Conservation (phyloP, 352 stramenopile species). For the Globisporangium spinosum region DNA sequence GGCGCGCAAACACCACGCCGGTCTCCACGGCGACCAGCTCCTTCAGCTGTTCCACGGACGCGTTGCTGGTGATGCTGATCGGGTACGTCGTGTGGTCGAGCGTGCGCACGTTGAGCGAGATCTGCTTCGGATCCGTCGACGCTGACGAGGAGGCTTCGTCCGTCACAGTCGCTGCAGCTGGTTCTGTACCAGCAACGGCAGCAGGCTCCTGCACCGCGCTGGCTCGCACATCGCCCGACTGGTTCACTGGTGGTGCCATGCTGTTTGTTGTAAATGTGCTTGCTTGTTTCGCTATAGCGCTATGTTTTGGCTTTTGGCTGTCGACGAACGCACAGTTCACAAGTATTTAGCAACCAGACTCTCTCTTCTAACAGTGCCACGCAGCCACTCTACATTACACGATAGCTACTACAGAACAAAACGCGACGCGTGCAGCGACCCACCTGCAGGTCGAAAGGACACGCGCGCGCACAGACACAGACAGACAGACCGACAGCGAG, state of each 20-base stretch:
- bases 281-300: no score
- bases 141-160: slow-evolving; percentile 7
- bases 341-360: not conserved
- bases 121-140: slow-evolving; percentile 16
- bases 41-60: slow-evolving; percentile 77
- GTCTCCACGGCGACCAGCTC: slow-evolving; percentile 62
- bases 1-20: slow-evolving; percentile 62
- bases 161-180: not conserved
- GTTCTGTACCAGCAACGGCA: not conserved
- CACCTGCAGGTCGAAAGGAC: no score
- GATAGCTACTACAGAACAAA: no score
- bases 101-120: slow-evolving; percentile 79
- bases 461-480: no score
- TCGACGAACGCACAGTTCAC: slow-evolving; percentile 6
- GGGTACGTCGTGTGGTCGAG: slow-evolving; percentile 81
- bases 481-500: no score
- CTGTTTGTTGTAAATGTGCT: not conserved
- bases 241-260: not conserved
- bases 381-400: no score
- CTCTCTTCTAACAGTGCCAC: no score
- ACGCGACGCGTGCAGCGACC: no score
- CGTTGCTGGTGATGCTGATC: slow-evolving; percentile 54
- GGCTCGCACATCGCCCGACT: not conserved
- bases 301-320: not conserved
- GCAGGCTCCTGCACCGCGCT: not conserved